phyloP scores from a whole-genome alignment of 2,329 filamentous ascomycete species.

The Nigrograna mackinnonii region DNA sequence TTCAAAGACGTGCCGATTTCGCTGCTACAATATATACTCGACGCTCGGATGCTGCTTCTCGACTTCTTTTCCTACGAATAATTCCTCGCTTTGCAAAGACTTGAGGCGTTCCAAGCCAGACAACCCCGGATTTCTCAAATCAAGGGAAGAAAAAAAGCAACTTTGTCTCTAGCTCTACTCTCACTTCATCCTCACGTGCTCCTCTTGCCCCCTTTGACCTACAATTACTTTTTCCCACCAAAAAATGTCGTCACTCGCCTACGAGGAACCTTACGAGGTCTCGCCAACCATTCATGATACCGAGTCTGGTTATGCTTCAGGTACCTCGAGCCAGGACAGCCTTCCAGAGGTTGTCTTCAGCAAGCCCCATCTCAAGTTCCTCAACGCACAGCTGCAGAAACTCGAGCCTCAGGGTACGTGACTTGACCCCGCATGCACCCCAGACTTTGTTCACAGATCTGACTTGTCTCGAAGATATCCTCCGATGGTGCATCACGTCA shows the following conservation, averaged over 20 bases:
- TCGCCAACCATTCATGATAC: slow-evolving; percentile 41
- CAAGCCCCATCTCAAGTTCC: slow-evolving; percentile 82
- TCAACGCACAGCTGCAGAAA: slow-evolving; percentile 86
- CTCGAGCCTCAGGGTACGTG: slow-evolving; percentile 75
- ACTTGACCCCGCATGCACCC: slow-evolving; percentile 10
- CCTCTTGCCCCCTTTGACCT: no score
- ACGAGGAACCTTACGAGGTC: slow-evolving; percentile 28
- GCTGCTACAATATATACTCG: slow-evolving; percentile 14
- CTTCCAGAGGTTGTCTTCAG: slow-evolving; percentile 84
- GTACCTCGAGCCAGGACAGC: slow-evolving; percentile 62
- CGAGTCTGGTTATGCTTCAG: slow-evolving; percentile 86
- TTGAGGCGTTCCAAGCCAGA: no score
- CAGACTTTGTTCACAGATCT: slow-evolving; percentile 24
- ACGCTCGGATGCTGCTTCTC: slow-evolving; percentile 6
- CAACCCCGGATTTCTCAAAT: no score
- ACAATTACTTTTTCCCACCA: neutral
- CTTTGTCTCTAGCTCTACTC: neutral
- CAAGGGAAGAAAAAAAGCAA: no score
- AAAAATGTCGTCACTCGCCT: slow-evolving; percentile 32
- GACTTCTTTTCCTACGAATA: no score
- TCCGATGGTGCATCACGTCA: slow-evolving; percentile 88
- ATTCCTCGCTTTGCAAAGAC: no score
- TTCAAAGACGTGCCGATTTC: slow-evolving; percentile 15
- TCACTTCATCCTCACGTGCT: neutral
- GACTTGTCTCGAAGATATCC: slow-evolving; percentile 63